These are phyloP conservation scores for Penicillium coprophilum DNA, from an alignment of 495 filamentous ascomycete genomes.

Conservation along the genomic window DNA sequence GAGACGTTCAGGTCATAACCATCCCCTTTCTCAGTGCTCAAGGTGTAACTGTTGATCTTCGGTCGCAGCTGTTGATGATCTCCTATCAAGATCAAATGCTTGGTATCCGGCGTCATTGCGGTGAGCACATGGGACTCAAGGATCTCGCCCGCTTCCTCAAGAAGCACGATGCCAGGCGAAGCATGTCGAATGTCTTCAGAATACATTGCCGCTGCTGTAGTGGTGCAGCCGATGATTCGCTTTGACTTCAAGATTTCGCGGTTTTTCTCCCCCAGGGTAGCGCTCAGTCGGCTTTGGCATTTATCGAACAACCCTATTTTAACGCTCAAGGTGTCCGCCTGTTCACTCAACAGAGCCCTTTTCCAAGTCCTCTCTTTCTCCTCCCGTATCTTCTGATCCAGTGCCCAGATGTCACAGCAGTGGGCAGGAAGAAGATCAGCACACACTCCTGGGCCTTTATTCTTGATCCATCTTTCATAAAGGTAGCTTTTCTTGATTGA, in stretches of 20 bases:
- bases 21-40: conserved; percentile 65
- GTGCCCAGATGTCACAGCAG: conserved; percentile 52
- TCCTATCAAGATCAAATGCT: conserved; percentile 72
- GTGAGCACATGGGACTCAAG: conserved; percentile 71
- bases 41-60: conserved; percentile 62
- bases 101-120: conserved; percentile 55
- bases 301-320: conserved; percentile 44
- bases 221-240: conserved; percentile 72
- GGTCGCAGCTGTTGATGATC: conserved; percentile 78
- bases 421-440: conserved; percentile 24
- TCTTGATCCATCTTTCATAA: conserved; percentile 55
- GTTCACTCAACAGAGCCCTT: conserved; percentile 49
- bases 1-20: conserved; percentile 71
- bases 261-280: conserved; percentile 46
- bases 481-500: conserved; percentile 52
- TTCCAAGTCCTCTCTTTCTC: conserved; percentile 48
- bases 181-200: conserved; percentile 47
- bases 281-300: conserved; percentile 37
- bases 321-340: conserved; percentile 37
- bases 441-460: conserved; percentile 48
- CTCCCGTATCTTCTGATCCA: conserved; percentile 40
- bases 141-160: conserved; percentile 82
- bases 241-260: conserved; percentile 51
- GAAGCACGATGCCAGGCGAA: conserved; percentile 40
- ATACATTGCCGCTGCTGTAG: conserved; percentile 70